Evolutionary conservation across 1,139 yeast genomes (phyloP).

Genomic region (Pichia sp.): DNA sequence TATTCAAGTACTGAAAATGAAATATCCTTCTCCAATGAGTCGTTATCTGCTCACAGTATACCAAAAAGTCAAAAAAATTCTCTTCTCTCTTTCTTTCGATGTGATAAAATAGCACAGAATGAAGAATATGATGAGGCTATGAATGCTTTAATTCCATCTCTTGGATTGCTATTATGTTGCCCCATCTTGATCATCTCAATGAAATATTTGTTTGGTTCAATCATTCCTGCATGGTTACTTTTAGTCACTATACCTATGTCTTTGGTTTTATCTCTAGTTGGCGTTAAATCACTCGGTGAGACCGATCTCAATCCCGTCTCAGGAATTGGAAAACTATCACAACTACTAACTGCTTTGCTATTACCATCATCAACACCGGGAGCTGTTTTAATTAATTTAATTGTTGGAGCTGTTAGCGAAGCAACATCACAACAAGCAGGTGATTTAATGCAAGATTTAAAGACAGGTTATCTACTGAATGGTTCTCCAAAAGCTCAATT

Average conservation of each 20-base stretch:
- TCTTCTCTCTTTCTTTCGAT: conserved; percentile 18
- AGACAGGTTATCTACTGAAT: conserved; percentile 86
- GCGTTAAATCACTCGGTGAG: conserved; percentile 91
- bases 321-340: conserved; percentile 93
- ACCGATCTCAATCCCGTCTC: conserved; percentile 96
- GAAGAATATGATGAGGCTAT: conserved; percentile 14
- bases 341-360: conserved; percentile 73
- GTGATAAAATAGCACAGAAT: conserved; percentile 11
- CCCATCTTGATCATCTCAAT: conserved; percentile 59
- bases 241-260: conserved; percentile 67
- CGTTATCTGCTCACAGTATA: neutral
- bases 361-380: conserved; percentile 70
- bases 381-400: conserved; percentile 70
- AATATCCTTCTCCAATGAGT: neutral
- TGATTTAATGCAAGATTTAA: conserved; percentile 93
- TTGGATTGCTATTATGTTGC: conserved; percentile 61
- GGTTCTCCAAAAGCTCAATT: conserved; percentile 94
- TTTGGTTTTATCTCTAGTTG: conserved; percentile 69
- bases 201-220: conserved; percentile 55
- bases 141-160: conserved; percentile 24
- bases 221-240: conserved; percentile 66
- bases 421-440: conserved; percentile 99
- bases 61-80: neutral
- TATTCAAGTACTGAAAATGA: conserved; percentile 9
- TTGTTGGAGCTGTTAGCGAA: conserved; percentile 96